A percentile compares a stretch with the other conserved stretches of the same genome.
Conservation (phyloP, 345 rosid genomes). For the Streptanthus diversifolius region DNA sequence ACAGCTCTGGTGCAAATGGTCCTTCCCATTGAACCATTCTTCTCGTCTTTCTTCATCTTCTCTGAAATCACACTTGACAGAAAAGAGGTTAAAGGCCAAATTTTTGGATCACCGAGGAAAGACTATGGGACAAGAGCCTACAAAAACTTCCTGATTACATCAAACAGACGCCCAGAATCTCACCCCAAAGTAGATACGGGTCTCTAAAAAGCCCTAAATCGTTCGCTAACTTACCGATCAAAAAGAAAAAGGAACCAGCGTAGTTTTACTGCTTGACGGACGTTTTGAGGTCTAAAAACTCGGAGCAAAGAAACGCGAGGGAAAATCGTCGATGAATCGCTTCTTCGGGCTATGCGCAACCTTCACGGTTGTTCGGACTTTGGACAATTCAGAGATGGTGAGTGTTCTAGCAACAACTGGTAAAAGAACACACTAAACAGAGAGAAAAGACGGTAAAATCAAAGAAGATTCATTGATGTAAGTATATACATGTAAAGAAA, state of each 20-base stretch:
- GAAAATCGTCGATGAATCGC: background rate
- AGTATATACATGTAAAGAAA: background rate
- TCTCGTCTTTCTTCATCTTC: slow-evolving; percentile 42
- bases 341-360: background rate
- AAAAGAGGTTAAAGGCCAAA: background rate
- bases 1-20: slow-evolving; percentile 37
- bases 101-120: background rate
- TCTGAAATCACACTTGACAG: background rate
- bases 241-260: background rate
- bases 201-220: slow-evolving; percentile 6
- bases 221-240: background rate
- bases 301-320: background rate
- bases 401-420: slow-evolving; percentile 78
- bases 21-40: slow-evolving; percentile 35
- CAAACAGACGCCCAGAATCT: background rate
- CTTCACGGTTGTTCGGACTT: background rate
- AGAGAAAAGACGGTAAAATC: background rate
- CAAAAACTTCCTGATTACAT: no score
- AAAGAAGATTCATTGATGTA: background rate
- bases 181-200: background rate
- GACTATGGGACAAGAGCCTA: background rate
- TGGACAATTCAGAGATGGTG: slow-evolving; percentile 38
- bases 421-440: slow-evolving; percentile 22
- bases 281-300: background rate
- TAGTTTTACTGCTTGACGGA: slow-evolving; percentile 15